Evolutionary conservation across 2,329 filamentous ascomycete species (phyloP).

Genomic region (Cladorrhinum sp.): DNA sequence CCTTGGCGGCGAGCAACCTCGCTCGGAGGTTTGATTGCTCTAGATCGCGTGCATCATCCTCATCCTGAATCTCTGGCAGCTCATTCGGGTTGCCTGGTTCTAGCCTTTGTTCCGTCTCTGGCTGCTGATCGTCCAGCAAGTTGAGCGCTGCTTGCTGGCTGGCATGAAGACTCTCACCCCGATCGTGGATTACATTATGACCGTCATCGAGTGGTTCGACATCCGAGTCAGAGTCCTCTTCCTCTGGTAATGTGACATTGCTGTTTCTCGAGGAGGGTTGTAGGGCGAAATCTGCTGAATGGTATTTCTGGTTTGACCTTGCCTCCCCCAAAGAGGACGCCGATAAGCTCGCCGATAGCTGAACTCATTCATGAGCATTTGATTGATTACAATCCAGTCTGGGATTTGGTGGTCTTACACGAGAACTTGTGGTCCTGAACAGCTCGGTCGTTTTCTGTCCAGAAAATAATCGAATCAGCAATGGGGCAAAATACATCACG

Average conservation of each 20-base stretch:
- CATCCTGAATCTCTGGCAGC: background rate
- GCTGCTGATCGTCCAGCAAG: background rate
- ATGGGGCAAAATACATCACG: too few relatives aligned
- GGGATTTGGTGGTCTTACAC: background rate
- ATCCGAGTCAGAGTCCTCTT: background rate
- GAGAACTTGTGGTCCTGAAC: background rate
- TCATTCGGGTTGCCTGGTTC: background rate
- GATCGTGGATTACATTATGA: background rate
- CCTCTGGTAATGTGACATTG: background rate
- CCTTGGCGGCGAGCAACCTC: background rate
- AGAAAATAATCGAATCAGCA: too few relatives aligned
- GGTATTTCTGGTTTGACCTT: background rate
- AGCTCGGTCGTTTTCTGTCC: background rate
- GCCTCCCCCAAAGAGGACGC: background rate
- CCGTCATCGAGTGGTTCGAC: background rate
- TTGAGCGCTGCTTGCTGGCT: background rate
- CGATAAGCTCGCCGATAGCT: background rate
- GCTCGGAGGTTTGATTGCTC: background rate
- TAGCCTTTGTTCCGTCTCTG: background rate
- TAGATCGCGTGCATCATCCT: background rate
- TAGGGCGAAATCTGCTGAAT: background rate
- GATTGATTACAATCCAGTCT: too few relatives aligned
- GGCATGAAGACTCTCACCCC: background rate
- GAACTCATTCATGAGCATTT: background rate
- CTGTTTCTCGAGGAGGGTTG: background rate